These are phyloP conservation scores for Dittrichia graveolens DNA, from an alignment of 129 eudicot genomes.

Conservation along the genomic window DNA sequence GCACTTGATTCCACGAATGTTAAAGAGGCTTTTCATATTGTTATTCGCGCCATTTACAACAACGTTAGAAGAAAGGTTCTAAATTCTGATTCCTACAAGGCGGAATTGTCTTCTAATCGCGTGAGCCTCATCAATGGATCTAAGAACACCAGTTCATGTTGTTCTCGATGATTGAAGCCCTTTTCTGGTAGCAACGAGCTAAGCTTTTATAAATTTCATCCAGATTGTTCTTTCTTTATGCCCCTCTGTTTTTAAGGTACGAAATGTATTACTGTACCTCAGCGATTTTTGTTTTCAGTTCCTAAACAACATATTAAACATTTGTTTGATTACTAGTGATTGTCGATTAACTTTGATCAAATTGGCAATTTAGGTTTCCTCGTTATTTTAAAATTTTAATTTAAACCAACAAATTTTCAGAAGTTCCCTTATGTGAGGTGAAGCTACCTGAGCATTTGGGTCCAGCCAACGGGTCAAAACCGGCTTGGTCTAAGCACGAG, in stretches of 20 bases:
- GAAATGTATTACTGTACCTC: conserved; percentile 1
- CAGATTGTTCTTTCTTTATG: background rate
- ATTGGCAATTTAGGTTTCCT: too few species aligned
- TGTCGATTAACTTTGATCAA: background rate
- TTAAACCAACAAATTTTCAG: too few species aligned
- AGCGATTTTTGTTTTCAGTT: conserved; percentile 12
- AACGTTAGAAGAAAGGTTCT: conserved; percentile 69
- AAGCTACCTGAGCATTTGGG: background rate
- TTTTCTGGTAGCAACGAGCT: conserved; percentile 23
- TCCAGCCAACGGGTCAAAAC: background rate
- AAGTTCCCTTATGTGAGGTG: background rate
- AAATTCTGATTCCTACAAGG: conserved; percentile 81
- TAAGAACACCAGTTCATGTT: conserved; percentile 47
- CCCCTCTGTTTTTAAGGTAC: conserved; percentile 19
- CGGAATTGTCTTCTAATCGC: conserved; percentile 69
- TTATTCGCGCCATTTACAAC: conserved; percentile 66
- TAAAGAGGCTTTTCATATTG: conserved; percentile 73
- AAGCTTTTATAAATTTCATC: conserved; percentile 1
- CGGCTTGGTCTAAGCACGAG: background rate
- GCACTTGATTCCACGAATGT: conserved; percentile 83
- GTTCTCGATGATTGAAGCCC: conserved; percentile 47
- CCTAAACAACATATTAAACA: conserved; percentile 16
- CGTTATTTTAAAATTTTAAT: too few species aligned
- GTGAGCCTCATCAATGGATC: conserved; percentile 57
- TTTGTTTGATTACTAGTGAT: background rate